A percentile compares a stretch with the other conserved stretches of the same genome.
These are phyloP conservation scores for Stentor coeruleus DNA, from an alignment of 73 alveolate species.

Conservation along the genomic window DNA sequence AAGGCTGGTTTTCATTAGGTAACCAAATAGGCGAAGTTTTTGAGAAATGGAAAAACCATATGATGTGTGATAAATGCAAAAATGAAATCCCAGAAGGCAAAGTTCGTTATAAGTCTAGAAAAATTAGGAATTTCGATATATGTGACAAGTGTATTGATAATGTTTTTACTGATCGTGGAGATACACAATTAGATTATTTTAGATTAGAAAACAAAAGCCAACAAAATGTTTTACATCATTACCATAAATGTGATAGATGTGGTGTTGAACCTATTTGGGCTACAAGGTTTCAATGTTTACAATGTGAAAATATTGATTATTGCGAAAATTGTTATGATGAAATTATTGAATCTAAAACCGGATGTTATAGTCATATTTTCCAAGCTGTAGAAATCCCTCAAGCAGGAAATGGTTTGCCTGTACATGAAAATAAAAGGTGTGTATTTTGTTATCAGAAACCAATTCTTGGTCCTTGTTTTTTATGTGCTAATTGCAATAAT, in stretches of 20 bases:
- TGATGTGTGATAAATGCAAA: slow-evolving; percentile 65
- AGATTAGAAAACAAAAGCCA: slow-evolving; percentile 55
- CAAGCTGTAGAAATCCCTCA: slow-evolving; percentile 66
- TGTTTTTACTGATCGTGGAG: slow-evolving; percentile 22
- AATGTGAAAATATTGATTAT: slow-evolving; percentile 76
- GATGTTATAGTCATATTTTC: slow-evolving; percentile 54
- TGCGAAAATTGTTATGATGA: slow-evolving; percentile 69
- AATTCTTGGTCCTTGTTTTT: slow-evolving; percentile 77
- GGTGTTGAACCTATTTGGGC: slow-evolving; percentile 89
- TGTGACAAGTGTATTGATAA: slow-evolving; percentile 54
- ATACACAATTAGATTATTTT: slow-evolving; percentile 36
- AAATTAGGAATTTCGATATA: slow-evolving; percentile 57
- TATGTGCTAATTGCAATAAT: slow-evolving; percentile 68
- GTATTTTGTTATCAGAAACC: slow-evolving; percentile 77
- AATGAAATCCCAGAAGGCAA: slow-evolving; percentile 48
- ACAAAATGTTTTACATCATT: slow-evolving; percentile 77
- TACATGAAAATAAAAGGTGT: slow-evolving; percentile 71
- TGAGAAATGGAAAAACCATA: slow-evolving; percentile 64
- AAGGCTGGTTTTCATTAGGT: slow-evolving; percentile 86
- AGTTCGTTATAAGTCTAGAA: slow-evolving; percentile 57
- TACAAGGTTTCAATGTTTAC: slow-evolving; percentile 65
- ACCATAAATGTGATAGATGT: slow-evolving; percentile 76
- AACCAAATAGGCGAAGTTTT: slow-evolving; percentile 79
- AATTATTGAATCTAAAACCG: slow-evolving; percentile 24
- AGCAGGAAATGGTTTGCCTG: slow-evolving; percentile 72